These are phyloP conservation scores for Russula dissimulans DNA, from an alignment of 768 basidiomycete species.

Conservation along the genomic window DNA sequence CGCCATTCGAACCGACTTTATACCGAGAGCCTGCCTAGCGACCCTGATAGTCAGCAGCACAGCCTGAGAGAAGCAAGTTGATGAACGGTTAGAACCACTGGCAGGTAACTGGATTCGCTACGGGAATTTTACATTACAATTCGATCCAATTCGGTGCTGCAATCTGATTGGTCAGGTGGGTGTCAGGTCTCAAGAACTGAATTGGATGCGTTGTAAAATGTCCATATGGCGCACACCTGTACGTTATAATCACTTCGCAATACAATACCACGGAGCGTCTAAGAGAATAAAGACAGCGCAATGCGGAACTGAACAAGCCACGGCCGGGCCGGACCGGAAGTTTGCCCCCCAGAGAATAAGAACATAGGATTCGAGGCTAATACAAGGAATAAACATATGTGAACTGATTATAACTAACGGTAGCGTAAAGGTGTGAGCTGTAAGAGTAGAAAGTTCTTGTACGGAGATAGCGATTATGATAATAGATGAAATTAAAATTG, in stretches of 20 bases:
- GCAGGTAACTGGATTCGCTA: not conserved
- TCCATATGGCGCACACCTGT: too few species aligned
- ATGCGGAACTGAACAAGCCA: not conserved
- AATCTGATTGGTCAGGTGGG: too few species aligned
- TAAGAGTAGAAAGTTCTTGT: too few species aligned
- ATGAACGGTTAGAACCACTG: not conserved
- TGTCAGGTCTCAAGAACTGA: too few species aligned
- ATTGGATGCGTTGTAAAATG: too few species aligned
- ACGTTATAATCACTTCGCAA: not conserved
- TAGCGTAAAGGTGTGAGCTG: not conserved
- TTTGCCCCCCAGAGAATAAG: not conserved
- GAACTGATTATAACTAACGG: not conserved
- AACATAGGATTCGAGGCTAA: not conserved
- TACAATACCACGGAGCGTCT: not conserved
- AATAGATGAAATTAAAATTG: not conserved
- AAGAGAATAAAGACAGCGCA: constrained; percentile 3
- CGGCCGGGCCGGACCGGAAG: not conserved
- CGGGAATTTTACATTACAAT: too few species aligned
- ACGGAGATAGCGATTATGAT: not conserved
- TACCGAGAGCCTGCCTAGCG: not conserved
- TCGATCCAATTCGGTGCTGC: too few species aligned
- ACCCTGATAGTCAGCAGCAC: too few species aligned
- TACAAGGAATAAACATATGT: constrained; percentile 15
- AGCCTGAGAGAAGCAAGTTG: not conserved
- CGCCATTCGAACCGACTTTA: not conserved